Base-by-base conservation (phyloP, 2,329 filamentous ascomycete species). In the Arthroderma sp. region DNA sequence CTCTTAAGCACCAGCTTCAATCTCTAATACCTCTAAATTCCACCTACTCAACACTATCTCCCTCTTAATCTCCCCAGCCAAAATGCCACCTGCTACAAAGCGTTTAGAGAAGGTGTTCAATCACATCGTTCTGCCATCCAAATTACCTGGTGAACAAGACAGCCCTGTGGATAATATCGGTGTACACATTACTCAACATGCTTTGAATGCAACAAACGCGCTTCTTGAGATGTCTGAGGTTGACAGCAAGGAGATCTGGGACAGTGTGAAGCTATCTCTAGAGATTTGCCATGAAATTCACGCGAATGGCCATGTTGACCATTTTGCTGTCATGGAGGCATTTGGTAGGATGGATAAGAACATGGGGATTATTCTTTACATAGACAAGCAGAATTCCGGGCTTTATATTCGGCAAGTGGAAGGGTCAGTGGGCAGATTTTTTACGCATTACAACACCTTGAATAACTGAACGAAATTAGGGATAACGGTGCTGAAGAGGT, bases 341-440 rank as follows among this genome's bases (percentile, higher is more conserved):
- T 54, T 70, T 15, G 45, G 47, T 9, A 48, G 47, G 15, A 42
- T 68, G 9, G 36, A 55, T 28, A n/a, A 30, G n/a, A 49, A 54
- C 6, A 45, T 61, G 29, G 51, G 62, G 22, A 50, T 74, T 4
- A 59, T 73, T 4, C 43, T 73, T 0, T 60, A 72, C 40, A 47
- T 74, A n/a, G 52, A 55, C 0, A 62, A 69, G 45, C 72, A 75
- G 48, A 75, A 75, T 52, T 65, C 68, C 1, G 71, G 60, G 6
- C 43, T 75, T 3, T 50, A 74, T 1, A 56, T 74, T 29, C 61
- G 62, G 40, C 50, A 57, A 5, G 22, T 29, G 10, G 10, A 36
- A 29, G 9, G 32, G 40, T 43, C 34, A 28, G 31, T 11, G 10
- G 5, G 7, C 6, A 11, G 10, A 27, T 10, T 28, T 11, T 33